Base-by-base conservation (phyloP, 1,139 yeast genomes). In the Suhomyces taliae region DNA sequence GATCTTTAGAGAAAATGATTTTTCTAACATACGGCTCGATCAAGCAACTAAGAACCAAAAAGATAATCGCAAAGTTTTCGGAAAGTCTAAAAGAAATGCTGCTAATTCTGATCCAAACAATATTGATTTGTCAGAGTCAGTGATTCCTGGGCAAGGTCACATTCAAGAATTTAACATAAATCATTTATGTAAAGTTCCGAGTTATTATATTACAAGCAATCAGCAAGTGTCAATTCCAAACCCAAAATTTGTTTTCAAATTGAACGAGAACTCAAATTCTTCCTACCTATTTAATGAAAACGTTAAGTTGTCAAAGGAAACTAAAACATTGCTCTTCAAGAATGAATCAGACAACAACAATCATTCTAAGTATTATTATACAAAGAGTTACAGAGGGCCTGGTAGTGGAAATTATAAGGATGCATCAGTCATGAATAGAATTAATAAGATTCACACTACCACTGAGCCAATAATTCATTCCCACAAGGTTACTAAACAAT, bases 391-490 rank as follows among this genome's bases (percentile, higher is more conserved):
- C 50, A 61, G 79, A 39, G 79, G 80, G 0, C 78, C 78, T 5
- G 79, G 79, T 1, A 70, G 75, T 47, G 79, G 80, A 4, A 74
- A 73, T 51, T 75, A 73, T 53, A 75, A 75, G 52, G 80, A 75
- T 56, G 77, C 74, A 0, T 69, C 77, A 2, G 57, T 74, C 27
- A 69, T 73, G 54, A 72, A 72, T 53, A 61, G 71, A 43, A 70
- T 75, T 49, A 74, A 72, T 53, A 62, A 62, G 43, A 64, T 71
- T 36, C 70, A 62, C 11, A 50, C 62, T 4, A 51, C 61, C 8
- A 42, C 53, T 34, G 40, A 55, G 39, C 44, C 54, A 26, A 45
- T 53, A 11, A 62, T 61, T 27, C 56, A 55, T 3, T 36, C 51
- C 3, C 55, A 54, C 35, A 60, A 55, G 37, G 32, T 43, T n/a